Percentiles rank a stretch among this genome's conserved stretches.
These are phyloP conservation scores for Lentithecium fluviatile DNA, from an alignment of 495 filamentous ascomycete genomes.

Conservation along the genomic window DNA sequence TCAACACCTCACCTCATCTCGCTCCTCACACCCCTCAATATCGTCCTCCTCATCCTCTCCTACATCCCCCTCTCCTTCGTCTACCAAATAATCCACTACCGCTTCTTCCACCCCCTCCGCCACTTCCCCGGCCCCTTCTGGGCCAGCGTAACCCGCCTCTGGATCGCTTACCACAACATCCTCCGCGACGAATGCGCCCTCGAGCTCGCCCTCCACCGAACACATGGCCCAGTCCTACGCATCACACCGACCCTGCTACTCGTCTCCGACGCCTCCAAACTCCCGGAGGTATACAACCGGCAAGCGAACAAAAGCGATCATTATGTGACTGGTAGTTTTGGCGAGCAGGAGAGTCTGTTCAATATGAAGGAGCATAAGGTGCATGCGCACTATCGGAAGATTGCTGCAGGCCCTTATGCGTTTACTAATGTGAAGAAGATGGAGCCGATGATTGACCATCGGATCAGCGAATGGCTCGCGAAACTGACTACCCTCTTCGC, in stretches of 20 bases:
- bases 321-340: constrained; percentile 53
- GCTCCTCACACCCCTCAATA: background rate
- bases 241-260: constrained; percentile 43
- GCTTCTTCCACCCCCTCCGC: constrained; percentile 54
- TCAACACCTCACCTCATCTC: background rate
- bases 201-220: constrained; percentile 47
- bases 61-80: constrained; percentile 18
- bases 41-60: too few species aligned
- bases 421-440: constrained; percentile 38
- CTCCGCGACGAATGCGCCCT: constrained; percentile 48
- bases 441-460: constrained; percentile 27
- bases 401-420: constrained; percentile 46
- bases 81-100: constrained; percentile 47
- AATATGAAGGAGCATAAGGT: constrained; percentile 52
- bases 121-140: too few species aligned
- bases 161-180: too few species aligned
- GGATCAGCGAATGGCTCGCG: constrained; percentile 48
- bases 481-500: constrained; percentile 42
- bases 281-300: constrained; percentile 56
- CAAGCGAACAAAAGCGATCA: constrained; percentile 56
- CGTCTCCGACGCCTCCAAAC: constrained; percentile 37
- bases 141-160: too few species aligned
- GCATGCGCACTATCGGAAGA: constrained; percentile 50
- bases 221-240: constrained; percentile 47
- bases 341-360: constrained; percentile 51